Evolutionary conservation across 441 rosid species (phyloP).

Genomic region (Isatis lusitanica): DNA sequence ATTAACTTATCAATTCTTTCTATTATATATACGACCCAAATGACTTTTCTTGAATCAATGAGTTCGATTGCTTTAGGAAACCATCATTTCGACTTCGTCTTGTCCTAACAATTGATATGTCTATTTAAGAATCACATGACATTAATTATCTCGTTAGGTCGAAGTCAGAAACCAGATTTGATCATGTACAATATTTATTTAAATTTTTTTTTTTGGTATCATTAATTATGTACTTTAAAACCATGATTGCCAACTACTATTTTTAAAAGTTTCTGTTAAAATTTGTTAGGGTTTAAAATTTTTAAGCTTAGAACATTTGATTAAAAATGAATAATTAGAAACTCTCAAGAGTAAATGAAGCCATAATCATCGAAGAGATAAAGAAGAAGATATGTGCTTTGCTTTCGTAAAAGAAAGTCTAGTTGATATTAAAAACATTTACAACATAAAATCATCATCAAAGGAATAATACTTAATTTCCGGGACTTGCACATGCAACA

Average conservation of each 20-base stretch:
- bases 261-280: neutral
- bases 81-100: conserved; percentile 10
- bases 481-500: conserved; percentile 28
- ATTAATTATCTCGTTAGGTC: neutral
- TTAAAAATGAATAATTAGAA: neutral
- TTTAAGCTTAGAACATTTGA: neutral
- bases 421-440: neutral
- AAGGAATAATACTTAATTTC: neutral
- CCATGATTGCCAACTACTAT: neutral
- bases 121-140: neutral
- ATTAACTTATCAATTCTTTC: conserved; percentile 5
- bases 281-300: neutral
- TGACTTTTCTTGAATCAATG: conserved; percentile 16
- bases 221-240: neutral
- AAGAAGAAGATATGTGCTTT: neutral
- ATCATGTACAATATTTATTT: neutral
- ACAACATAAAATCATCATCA: neutral
- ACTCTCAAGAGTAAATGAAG: neutral
- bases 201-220: neutral
- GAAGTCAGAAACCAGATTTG: neutral
- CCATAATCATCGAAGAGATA: neutral
- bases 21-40: conserved; percentile 10
- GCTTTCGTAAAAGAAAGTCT: neutral
- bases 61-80: conserved; percentile 26
- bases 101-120: conserved; percentile 11